Conservation (phyloP, 768 basidiomycete genomes). For the Symmetrospora coprosmae region DNA sequence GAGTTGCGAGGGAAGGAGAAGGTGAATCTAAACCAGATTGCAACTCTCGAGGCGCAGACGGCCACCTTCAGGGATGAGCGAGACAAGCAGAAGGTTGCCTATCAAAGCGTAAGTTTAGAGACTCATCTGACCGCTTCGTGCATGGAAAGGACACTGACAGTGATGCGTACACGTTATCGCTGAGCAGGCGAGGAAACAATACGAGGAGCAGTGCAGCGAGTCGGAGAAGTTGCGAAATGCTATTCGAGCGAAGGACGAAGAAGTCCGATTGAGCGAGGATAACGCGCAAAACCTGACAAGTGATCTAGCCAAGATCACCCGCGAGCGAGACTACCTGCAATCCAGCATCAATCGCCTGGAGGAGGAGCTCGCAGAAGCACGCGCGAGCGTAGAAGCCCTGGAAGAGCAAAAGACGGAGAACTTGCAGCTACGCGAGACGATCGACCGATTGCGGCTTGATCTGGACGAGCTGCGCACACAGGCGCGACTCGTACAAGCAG, state of each 20-base stretch:
- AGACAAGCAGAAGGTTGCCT: constrained; percentile 60
- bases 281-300: constrained; percentile 48
- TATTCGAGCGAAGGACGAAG: constrained; percentile 59
- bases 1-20: constrained; percentile 79
- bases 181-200: constrained; percentile 65
- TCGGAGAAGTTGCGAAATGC: constrained; percentile 62
- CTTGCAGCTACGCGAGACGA: constrained; percentile 81
- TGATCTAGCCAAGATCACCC: constrained; percentile 45
- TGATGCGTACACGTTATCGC: background rate
- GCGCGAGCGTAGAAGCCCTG: constrained; percentile 56
- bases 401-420: constrained; percentile 95
- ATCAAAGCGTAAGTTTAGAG: constrained; percentile 26
- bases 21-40: constrained; percentile 53
- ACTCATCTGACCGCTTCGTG: background rate
- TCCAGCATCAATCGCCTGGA: constrained; percentile 58
- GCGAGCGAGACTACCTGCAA: constrained; percentile 59
- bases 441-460: constrained; percentile 35
- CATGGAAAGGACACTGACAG: background rate
- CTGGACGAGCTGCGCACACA: constrained; percentile 10
- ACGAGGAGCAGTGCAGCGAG: constrained; percentile 69
- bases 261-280: constrained; percentile 54
- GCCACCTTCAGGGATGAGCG: constrained; percentile 58
- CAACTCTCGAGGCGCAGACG: constrained; percentile 61
- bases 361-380: constrained; percentile 53
- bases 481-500: background rate